These are phyloP conservation scores for Myxozyma vanderwaltii DNA, from an alignment of 805 yeast genomes.

Conservation along the genomic window DNA sequence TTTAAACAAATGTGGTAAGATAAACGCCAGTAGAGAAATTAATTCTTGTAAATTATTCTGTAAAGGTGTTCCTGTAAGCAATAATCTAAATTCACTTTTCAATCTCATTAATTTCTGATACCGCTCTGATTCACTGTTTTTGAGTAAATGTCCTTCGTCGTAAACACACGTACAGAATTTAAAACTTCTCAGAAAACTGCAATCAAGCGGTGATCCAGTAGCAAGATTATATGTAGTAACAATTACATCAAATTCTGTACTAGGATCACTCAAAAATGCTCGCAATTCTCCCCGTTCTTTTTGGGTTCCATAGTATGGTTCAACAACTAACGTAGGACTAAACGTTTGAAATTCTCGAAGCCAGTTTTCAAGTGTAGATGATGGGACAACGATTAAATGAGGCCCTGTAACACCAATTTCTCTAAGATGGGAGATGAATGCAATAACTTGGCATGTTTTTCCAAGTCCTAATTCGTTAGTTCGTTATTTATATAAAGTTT, in stretches of 20 bases:
- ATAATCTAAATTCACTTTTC: conserved; percentile 76
- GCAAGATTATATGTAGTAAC: conserved; percentile 95
- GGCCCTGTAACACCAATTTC: conserved; percentile 71
- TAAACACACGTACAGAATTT: conserved; percentile 86
- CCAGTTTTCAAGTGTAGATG: conserved; percentile 98
- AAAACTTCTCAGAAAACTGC: conserved; percentile 70
- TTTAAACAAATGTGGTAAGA: conserved; percentile 77
- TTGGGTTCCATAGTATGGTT: conserved; percentile 92
- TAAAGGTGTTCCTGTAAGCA: conserved; percentile 95
- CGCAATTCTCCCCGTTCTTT: conserved; percentile 83
- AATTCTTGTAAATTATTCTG: conserved; percentile 91
- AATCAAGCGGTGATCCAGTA: conserved; percentile 80
- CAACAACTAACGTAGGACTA: conserved; percentile 76
- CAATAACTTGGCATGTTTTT: conserved; percentile 93
- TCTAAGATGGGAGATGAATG: conserved; percentile 84
- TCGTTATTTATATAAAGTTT: background rate
- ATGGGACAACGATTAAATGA: conserved; percentile 91
- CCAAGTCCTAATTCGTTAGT: conserved; percentile 54
- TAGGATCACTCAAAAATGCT: conserved; percentile 58
- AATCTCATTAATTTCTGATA: conserved; percentile 83
- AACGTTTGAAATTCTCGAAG: conserved; percentile 88
- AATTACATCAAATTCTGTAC: conserved; percentile 73
- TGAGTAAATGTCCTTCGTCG: conserved; percentile 97
- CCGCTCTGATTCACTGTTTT: conserved; percentile 85
- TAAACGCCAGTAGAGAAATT: conserved; percentile 86